A percentile compares a stretch with the other conserved stretches of the same genome.
These are phyloP conservation scores for Tephrocybe rancida DNA, from an alignment of 768 basidiomycete species.

Conservation along the genomic window DNA sequence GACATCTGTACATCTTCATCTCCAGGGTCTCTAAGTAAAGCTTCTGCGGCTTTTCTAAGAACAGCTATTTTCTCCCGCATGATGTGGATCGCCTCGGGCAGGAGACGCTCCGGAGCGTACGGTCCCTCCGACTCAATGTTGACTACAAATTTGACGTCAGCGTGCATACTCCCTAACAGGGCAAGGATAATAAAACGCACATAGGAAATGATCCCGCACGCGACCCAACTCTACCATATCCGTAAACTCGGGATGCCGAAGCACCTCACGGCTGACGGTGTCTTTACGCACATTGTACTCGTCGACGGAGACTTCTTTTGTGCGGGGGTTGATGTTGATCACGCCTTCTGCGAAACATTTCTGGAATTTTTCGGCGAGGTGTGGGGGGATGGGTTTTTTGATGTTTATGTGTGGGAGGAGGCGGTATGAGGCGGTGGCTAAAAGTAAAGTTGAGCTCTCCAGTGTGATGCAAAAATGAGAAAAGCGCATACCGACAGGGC, in stretches of 20 bases:
- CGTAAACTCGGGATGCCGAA: slow-evolving; percentile 89
- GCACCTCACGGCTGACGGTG: slow-evolving; percentile 88
- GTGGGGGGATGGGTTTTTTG: slow-evolving; percentile 71
- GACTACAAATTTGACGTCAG: slow-evolving; percentile 54
- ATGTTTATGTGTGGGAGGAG: slow-evolving; percentile 85
- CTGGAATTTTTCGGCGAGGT: slow-evolving; percentile 81
- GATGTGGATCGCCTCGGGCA: slow-evolving; percentile 79
- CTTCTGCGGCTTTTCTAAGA: slow-evolving; percentile 61
- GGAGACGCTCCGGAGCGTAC: slow-evolving; percentile 80
- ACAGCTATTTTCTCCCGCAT: slow-evolving; percentile 78
- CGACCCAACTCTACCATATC: slow-evolving; percentile 82
- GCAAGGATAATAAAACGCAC: slow-evolving; percentile 46
- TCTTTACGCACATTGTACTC: slow-evolving; percentile 74
- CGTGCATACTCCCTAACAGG: not conserved
- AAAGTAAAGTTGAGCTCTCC: not conserved
- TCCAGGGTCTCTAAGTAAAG: slow-evolving; percentile 45
- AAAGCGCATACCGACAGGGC: slow-evolving; percentile 76
- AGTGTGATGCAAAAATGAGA: not conserved
- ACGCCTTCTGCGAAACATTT: slow-evolving; percentile 88
- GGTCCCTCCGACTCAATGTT: slow-evolving; percentile 90
- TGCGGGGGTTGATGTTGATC: slow-evolving; percentile 60
- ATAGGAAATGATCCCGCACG: slow-evolving; percentile 91
- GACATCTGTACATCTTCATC: slow-evolving; percentile 60
- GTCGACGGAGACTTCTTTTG: slow-evolving; percentile 65
- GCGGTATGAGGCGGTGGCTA: slow-evolving; percentile 95